phyloP scores from a whole-genome alignment of 768 basidiomycete genomes.

The Mycena metata region DNA sequence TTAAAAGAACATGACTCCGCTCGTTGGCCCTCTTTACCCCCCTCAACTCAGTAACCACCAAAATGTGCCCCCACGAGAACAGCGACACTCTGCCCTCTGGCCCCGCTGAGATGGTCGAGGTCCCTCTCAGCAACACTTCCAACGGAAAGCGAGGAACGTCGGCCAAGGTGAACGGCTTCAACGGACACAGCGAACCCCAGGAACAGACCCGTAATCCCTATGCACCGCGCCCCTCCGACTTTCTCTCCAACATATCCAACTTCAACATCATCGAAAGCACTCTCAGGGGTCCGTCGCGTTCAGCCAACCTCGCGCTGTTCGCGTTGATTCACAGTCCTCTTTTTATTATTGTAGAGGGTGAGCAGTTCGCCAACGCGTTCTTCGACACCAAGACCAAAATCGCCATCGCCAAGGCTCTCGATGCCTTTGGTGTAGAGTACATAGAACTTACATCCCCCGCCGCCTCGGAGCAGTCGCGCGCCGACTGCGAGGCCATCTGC shows the following conservation, averaged over 20 bases:
- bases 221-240: slow-evolving; percentile 91
- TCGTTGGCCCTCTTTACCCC: too few relatives aligned
- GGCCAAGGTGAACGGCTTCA: slow-evolving; percentile 50
- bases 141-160: slow-evolving; percentile 62
- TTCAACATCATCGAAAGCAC: slow-evolving; percentile 99
- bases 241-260: slow-evolving; percentile 92
- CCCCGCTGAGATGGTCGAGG: slow-evolving; percentile 77
- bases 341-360: slow-evolving; percentile 77
- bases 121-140: slow-evolving; percentile 65
- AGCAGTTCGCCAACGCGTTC: slow-evolving; percentile 99
- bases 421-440: slow-evolving; percentile 99
- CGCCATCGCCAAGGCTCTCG: slow-evolving; percentile 97
- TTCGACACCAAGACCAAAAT: slow-evolving; percentile 99
- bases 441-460: slow-evolving; percentile 99
- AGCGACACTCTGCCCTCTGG: slow-evolving; percentile 60
- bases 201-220: slow-evolving; percentile 79
- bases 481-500: slow-evolving; percentile 98
- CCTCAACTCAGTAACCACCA: too few relatives aligned
- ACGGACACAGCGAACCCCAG: slow-evolving; percentile 49
- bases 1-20: too few relatives aligned
- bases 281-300: slow-evolving; percentile 77
- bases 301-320: slow-evolving; percentile 13
- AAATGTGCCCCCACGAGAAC: slow-evolving; percentile 77
- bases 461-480: slow-evolving; percentile 94
- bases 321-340: slow-evolving; percentile 2